phyloP scores from a whole-genome alignment of 2,329 filamentous ascomycete genomes.

The Ascochyta lentis region DNA sequence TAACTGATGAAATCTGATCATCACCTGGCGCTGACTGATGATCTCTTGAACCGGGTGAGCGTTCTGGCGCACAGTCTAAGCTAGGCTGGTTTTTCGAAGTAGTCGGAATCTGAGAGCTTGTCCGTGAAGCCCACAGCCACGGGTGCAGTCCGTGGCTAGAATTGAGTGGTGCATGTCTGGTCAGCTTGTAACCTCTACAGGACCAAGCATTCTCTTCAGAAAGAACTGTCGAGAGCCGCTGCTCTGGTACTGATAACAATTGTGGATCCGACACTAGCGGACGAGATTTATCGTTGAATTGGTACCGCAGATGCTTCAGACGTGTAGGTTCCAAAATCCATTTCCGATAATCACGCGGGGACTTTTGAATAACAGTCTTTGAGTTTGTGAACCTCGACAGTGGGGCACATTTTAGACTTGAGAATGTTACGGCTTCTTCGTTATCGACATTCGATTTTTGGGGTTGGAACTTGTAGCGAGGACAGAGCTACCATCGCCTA shows the following conservation, averaged over 20 bases:
- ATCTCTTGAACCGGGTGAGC: neutral
- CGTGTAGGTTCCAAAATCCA: neutral
- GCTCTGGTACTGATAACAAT: neutral
- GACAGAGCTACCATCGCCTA: conserved; percentile 7
- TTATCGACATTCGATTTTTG: neutral
- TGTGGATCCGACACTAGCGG: neutral
- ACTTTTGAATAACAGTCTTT: neutral
- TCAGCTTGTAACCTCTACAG: conserved; percentile 3
- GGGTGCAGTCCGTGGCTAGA: neutral
- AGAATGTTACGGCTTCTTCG: neutral
- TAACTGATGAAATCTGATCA: too few species aligned
- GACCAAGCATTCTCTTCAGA: neutral
- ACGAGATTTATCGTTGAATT: neutral
- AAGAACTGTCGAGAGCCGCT: neutral
- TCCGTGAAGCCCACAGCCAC: neutral
- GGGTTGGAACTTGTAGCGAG: conserved; percentile 4
- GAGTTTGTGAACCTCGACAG: conserved; percentile 3
- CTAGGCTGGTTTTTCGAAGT: too few species aligned
- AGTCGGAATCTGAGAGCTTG: neutral
- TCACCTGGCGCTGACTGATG: too few species aligned
- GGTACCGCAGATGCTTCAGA: neutral
- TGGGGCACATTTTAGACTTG: neutral
- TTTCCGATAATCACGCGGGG: neutral
- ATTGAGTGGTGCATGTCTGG: neutral
- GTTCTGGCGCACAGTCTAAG: neutral